Evolutionary conservation across 2,329 filamentous ascomycete species (phyloP).

Genomic region (Coniochaeta sp.): DNA sequence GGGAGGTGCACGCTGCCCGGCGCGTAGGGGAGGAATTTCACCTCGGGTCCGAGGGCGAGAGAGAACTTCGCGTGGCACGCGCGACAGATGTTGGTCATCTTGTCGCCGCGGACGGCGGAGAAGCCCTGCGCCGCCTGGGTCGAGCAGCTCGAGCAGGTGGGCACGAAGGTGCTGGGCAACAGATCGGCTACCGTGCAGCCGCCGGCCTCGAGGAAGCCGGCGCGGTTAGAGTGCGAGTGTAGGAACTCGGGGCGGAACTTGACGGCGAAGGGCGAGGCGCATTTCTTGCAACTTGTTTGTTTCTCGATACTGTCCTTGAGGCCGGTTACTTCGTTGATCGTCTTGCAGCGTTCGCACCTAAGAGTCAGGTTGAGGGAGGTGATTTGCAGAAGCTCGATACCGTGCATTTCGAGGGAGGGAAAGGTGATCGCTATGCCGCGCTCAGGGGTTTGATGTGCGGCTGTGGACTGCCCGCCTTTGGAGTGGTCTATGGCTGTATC

Average conservation of each 20-base stretch:
- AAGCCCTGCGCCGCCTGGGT: constrained; percentile 56
- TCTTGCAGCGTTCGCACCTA: constrained; percentile 75
- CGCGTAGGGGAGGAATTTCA: constrained; percentile 69
- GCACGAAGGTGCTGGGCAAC: constrained; percentile 71
- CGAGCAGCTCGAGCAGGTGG: constrained; percentile 72
- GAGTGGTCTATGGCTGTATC: constrained; percentile 27
- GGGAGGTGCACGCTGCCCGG: constrained; percentile 31
- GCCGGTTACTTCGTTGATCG: constrained; percentile 59
- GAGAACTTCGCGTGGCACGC: constrained; percentile 75
- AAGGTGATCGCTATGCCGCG: constrained; percentile 72
- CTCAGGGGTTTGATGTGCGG: constrained; percentile 38
- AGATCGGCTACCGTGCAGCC: constrained; percentile 70
- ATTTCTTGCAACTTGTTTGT: constrained; percentile 49
- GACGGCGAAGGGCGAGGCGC: constrained; percentile 41
- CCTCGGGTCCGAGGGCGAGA: constrained; percentile 63
- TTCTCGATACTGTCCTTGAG: constrained; percentile 46
- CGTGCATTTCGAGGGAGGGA: constrained; percentile 67
- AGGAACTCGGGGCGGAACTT: constrained; percentile 62
- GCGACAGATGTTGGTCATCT: constrained; percentile 66
- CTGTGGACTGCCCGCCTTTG: constrained; percentile 13
- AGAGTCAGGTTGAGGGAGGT: constrained; percentile 59
- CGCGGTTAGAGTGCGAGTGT: constrained; percentile 64
- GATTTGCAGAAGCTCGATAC: constrained; percentile 69
- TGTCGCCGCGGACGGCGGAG: constrained; percentile 65
- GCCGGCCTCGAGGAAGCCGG: constrained; percentile 70